Percentiles rank a stretch among this genome's conserved stretches.
Evolutionary conservation across 1,284 basidiomycete species (phyloP).

Genomic region (Pascua guehoae): DNA sequence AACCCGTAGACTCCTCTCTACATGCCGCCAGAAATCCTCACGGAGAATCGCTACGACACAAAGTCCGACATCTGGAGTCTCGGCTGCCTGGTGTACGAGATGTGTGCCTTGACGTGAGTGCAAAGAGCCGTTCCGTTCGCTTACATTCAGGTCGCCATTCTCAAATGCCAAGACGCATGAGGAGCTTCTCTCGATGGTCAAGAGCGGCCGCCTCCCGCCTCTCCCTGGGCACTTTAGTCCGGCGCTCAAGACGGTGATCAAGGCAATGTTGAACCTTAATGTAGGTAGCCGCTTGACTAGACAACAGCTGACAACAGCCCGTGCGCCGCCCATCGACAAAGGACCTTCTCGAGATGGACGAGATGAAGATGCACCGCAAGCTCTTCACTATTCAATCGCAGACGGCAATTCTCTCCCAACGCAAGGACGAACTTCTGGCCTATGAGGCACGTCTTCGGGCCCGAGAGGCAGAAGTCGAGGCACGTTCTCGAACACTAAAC

Average conservation of each 20-base stretch:
- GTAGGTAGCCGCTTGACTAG: slow-evolving; percentile 20
- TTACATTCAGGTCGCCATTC: slow-evolving; percentile 43
- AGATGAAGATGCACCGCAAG: slow-evolving; percentile 48
- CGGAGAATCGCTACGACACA: slow-evolving; percentile 91
- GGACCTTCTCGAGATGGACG: slow-evolving; percentile 46
- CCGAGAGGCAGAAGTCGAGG: neutral
- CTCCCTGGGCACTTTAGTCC: slow-evolving; percentile 40
- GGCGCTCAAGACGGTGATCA: slow-evolving; percentile 37
- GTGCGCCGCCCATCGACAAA: slow-evolving; percentile 41
- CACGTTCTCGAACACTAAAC: slow-evolving; percentile 10
- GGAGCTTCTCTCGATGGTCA: slow-evolving; percentile 46
- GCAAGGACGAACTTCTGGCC: slow-evolving; percentile 55
- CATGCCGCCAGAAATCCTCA: slow-evolving; percentile 96
- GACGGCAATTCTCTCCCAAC: slow-evolving; percentile 32
- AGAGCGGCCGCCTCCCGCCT: slow-evolving; percentile 41
- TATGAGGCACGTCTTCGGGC: slow-evolving; percentile 46
- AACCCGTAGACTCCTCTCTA: slow-evolving; percentile 82
- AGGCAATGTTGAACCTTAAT: slow-evolving; percentile 45
- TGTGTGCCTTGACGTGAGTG: slow-evolving; percentile 74
- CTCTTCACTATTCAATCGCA: slow-evolving; percentile 47
- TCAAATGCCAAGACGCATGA: slow-evolving; percentile 44
- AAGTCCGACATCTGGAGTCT: slow-evolving; percentile 98
- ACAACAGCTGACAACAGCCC: slow-evolving; percentile 26
- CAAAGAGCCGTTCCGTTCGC: neutral
- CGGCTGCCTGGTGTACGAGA: slow-evolving; percentile 91